These are phyloP conservation scores for Annulohypoxylon maeteangense DNA, from an alignment of 495 filamentous ascomycete species.

Conservation along the genomic window DNA sequence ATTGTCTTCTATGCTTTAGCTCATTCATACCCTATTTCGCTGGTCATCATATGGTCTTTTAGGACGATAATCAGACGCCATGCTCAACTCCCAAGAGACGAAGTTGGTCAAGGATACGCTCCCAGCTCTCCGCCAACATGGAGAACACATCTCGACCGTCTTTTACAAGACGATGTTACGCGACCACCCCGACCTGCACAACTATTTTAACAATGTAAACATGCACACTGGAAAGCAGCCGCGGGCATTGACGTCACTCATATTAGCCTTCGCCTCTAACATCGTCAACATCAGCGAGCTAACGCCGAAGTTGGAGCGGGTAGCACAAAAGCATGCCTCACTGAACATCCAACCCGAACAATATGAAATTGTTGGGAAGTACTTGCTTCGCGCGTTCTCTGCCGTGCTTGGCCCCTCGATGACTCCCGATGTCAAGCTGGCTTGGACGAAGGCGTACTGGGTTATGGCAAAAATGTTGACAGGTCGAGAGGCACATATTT, in stretches of 20 bases:
- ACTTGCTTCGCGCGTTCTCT: constrained; percentile 72
- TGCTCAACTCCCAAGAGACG: constrained; percentile 58
- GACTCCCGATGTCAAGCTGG: constrained; percentile 70
- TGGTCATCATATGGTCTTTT: neutral
- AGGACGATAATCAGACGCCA: constrained; percentile 29
- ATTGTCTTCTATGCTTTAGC: neutral
- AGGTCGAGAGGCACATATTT: constrained; percentile 67
- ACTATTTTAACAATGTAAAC: constrained; percentile 76
- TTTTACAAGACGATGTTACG: constrained; percentile 76
- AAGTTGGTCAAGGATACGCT: constrained; percentile 58
- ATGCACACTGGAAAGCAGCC: constrained; percentile 75
- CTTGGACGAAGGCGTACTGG: constrained; percentile 72
- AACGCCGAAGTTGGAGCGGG: constrained; percentile 71
- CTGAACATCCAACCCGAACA: constrained; percentile 75
- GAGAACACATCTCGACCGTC: constrained; percentile 69
- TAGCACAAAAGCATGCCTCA: constrained; percentile 79
- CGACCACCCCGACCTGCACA: constrained; percentile 71
- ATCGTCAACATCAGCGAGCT: constrained; percentile 76
- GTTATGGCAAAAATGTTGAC: constrained; percentile 74
- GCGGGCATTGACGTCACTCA: constrained; percentile 69
- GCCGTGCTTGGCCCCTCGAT: constrained; percentile 73
- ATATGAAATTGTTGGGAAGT: constrained; percentile 74
- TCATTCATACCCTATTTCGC: neutral
- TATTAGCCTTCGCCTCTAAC: constrained; percentile 75
- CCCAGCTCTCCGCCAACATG: constrained; percentile 68